These are phyloP conservation scores for Delphinella strobiligena DNA, from an alignment of 2,329 filamentous ascomycete species.

Conservation along the genomic window DNA sequence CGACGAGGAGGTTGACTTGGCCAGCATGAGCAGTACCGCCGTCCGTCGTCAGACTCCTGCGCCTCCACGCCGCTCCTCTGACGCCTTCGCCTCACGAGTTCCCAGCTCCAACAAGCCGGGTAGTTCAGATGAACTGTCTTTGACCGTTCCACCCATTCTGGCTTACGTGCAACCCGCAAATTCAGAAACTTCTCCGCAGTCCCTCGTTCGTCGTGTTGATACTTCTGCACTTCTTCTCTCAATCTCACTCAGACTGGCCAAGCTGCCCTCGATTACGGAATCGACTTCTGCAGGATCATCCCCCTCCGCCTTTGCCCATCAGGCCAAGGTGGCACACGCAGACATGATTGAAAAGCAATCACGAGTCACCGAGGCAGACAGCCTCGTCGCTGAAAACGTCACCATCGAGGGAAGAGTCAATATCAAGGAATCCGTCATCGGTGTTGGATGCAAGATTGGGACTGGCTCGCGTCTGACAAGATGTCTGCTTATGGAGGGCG, in stretches of 20 bases:
- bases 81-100: constrained; percentile 10
- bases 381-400: constrained; percentile 76
- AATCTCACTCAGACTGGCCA: constrained; percentile 76
- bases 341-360: constrained; percentile 69
- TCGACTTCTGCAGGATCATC: constrained; percentile 33
- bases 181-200: constrained; percentile 20
- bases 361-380: constrained; percentile 72
- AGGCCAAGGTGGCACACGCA: constrained; percentile 69
- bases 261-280: constrained; percentile 61
- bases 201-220: constrained; percentile 78
- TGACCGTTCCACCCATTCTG: constrained; percentile 59
- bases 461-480: constrained; percentile 76
- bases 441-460: constrained; percentile 74
- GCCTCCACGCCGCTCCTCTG: constrained; percentile 3
- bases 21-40: constrained; percentile 11
- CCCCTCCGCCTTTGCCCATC: constrained; percentile 63
- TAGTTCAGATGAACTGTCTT: constrained; percentile 13
- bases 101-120: constrained; percentile 7
- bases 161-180: constrained; percentile 64
- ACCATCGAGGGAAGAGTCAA: constrained; percentile 77
- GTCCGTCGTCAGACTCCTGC: constrained; percentile 5
- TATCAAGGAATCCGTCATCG: constrained; percentile 87
- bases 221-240: constrained; percentile 70
- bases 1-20: constrained; percentile 14
- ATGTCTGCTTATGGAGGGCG: constrained; percentile 87